Evolutionary conservation across 805 yeast species (phyloP), one percentile per base, ranked within the genome.

Genomic region (Geotrichum ghanense): DNA sequence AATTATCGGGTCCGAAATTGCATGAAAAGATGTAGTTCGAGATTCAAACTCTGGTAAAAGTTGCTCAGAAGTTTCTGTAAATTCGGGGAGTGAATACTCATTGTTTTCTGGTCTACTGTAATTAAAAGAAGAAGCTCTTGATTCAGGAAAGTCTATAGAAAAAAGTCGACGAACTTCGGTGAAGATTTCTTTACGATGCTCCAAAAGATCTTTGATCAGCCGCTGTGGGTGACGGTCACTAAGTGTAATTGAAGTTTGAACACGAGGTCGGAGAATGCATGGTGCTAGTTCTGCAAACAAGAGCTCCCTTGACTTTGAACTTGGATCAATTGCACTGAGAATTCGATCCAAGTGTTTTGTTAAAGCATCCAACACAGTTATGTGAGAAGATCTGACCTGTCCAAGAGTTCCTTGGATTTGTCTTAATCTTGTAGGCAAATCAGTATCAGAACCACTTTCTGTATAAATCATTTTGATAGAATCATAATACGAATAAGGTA

Each of bases 361-460:
- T n/a, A 86, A 63, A 1, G 89, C 88, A 60, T 83, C 89, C 46
- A 86, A 70, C 0, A 94, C 83, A 1, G 94, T 90, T 40, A 85
- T 68, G 56, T 81, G 83, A 41, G 82, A 72, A 45, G 80, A 76
- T 19, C 87, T 79, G 46, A 86, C 69, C 48, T 83, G 83, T 2
- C 75, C 70, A 48, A 86, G 67, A 0, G 82, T 76, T 50, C 79
- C 81, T 34, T 76, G 81, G 44, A 85, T 63, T 0, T 88, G 87
- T 43, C 69, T 72, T 12, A 81, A 65, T 48, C 94, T 70, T 17
- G 66, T 54, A 21, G 49, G 49, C 2, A 55, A 55, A 40, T 58
- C 61, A 5, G 53, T 62, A 12, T 63, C 56, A 43, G 69, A 52
- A 26, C 72, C 67, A 56, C 71, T 73, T 56, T 76, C 64, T 56